These are phyloP conservation scores for Trifolium subterraneum DNA, from an alignment of 306 rosid species.

Conservation along the genomic window DNA sequence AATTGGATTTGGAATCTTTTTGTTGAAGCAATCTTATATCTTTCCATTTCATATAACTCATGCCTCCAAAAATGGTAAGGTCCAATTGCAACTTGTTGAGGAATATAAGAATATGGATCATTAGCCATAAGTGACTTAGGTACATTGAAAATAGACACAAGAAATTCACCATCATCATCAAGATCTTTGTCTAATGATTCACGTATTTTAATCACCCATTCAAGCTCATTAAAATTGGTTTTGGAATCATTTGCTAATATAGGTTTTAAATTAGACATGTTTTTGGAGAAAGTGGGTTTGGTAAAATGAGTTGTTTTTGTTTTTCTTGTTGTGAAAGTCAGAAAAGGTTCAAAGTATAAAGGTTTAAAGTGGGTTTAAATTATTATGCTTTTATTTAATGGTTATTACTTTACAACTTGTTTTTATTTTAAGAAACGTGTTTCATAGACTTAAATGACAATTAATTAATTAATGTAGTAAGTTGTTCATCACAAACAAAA, in stretches of 20 bases:
- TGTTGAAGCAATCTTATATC: constrained; percentile 70
- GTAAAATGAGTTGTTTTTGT: constrained; percentile 29
- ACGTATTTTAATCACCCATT: constrained; percentile 75
- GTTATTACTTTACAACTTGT: constrained; percentile 16
- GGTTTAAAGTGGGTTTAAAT: too few species aligned
- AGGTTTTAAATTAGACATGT: constrained; percentile 38
- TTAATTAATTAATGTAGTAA: constrained; percentile 34
- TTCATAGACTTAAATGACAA: constrained; percentile 23
- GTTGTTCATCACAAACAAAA: constrained; percentile 22
- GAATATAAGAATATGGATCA: constrained; percentile 68
- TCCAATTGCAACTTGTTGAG: constrained; percentile 81
- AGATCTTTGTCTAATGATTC: constrained; percentile 62
- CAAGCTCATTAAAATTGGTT: constrained; percentile 61
- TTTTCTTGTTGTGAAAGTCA: constrained; percentile 25
- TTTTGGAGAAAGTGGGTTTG: constrained; percentile 14
- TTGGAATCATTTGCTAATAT: constrained; percentile 41
- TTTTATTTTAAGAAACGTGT: constrained; percentile 29
- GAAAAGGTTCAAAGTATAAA: constrained; percentile 38
- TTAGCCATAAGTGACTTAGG: constrained; percentile 52
- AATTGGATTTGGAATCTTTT: constrained; percentile 64
- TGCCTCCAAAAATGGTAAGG: constrained; percentile 78
- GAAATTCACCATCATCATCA: constrained; percentile 58
- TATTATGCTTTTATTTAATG: constrained; percentile 34
- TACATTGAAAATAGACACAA: constrained; percentile 77
- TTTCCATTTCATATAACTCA: constrained; percentile 75